These are phyloP conservation scores for Aspergillus persii DNA, from an alignment of 2,329 filamentous ascomycete species.

Conservation along the genomic window DNA sequence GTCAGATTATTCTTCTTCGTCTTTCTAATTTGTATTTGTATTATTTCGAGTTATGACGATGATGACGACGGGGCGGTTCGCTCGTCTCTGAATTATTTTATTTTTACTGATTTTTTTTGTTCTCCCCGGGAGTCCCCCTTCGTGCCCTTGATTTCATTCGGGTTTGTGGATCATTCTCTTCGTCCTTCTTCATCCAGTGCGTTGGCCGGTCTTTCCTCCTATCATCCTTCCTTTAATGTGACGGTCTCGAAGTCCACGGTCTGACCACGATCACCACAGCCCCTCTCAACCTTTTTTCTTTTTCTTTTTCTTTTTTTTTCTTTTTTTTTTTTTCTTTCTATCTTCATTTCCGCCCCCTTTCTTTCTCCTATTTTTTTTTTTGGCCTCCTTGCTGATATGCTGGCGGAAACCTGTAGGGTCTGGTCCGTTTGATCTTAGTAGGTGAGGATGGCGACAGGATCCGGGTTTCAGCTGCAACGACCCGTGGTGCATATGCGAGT, in stretches of 20 bases:
- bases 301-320: not conserved
- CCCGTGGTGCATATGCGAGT: constrained; percentile 25
- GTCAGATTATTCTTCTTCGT: not conserved
- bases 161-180: not conserved
- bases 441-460: constrained; percentile 3
- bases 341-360: not conserved
- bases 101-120: not conserved
- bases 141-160: not conserved
- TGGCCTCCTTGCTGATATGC: constrained; percentile 1
- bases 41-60: not conserved
- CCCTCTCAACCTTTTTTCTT: not conserved
- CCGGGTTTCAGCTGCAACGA: constrained; percentile 24
- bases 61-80: not conserved
- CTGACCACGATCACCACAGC: constrained; percentile 1
- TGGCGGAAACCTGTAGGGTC: not conserved
- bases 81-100: not conserved
- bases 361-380: not conserved
- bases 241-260: not conserved
- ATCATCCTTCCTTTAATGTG: not conserved
- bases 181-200: not conserved
- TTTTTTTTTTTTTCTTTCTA: not conserved
- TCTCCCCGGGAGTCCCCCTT: too few relatives aligned
- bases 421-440: constrained; percentile 3
- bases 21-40: not conserved
- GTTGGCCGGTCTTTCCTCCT: not conserved